Conservation (phyloP, 192 early-diverging fungal species). For the Backusella westeae region DNA sequence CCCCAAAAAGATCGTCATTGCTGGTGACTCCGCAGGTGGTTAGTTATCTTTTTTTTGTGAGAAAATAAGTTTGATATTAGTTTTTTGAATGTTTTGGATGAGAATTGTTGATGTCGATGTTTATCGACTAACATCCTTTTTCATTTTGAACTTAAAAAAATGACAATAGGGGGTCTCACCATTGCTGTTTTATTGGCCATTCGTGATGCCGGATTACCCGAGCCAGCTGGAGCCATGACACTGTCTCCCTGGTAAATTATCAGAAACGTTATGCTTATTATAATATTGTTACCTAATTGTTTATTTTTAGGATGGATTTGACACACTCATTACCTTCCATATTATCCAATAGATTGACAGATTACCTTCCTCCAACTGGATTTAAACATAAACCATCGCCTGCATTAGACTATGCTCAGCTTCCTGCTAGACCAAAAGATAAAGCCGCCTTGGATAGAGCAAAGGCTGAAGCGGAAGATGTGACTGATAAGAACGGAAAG, state of each 20-base stretch:
- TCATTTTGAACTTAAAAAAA: no score
- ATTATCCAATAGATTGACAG: constrained; percentile 25
- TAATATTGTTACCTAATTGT: neutral
- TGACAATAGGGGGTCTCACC: constrained; percentile 41
- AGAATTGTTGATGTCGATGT: no score
- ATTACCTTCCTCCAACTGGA: constrained; percentile 46
- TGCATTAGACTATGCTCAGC: constrained; percentile 23
- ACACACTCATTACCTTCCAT: constrained; percentile 47
- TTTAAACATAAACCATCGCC: constrained; percentile 39
- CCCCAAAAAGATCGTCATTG: constrained; percentile 56
- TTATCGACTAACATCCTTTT: no score
- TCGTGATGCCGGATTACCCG: constrained; percentile 51
- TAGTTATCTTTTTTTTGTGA: no score
- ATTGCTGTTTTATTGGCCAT: constrained; percentile 54
- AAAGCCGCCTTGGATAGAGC: neutral
- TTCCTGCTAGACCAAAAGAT: constrained; percentile 16
- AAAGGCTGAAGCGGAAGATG: neutral
- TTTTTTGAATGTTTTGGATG: no score
- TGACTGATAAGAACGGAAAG: neutral
- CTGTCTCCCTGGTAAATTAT: constrained; percentile 62
- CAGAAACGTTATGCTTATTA: neutral
- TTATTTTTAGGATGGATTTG: constrained; percentile 40
- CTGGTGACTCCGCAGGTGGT: constrained; percentile 70
- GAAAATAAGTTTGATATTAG: no score
- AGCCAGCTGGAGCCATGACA: constrained; percentile 53